Base-by-base conservation (phyloP, 306 rosid species). In the Acacia confusa region DNA sequence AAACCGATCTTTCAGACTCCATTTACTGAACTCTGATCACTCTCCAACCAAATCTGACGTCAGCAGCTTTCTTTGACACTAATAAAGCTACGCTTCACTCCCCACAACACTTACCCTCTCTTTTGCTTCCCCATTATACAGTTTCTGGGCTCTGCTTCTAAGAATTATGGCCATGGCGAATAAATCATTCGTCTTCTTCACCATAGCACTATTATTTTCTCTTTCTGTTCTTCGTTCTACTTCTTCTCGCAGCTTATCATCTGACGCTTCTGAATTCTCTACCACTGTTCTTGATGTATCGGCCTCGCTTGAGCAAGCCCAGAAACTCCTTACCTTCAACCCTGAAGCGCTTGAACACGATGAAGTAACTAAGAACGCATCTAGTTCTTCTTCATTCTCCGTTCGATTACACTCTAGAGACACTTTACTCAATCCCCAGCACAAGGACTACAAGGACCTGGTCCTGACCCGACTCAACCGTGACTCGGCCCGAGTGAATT, bases 401-500 rank as follows among this genome's bases (percentile, higher is more conserved):
- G 44, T 94, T 4, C 86, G 30, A 0, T 71, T 96, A 20, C 90
- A 87, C 79, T 74, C 97, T 14, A 91, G 97, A 30, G 91, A 80
- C 0, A 36, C 89, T 13, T 72, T 94, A 60, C 52, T 32, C 73
- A 80, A 50, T 53, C 58, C 91, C 60, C 70, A 80, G 1, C 91
- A 89, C 80, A 32, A 50, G 11, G 85, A 87, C 86, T 95, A 92
- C 83, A 84, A 57, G 45, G 76, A 70, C 69, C 75, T 96, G 1
- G 74, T 91, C 17, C 72, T 48, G 2, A 22, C 93, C 19, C 86
- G 96, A 19, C 90, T 96, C 79, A 70, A 52, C 30, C 96, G 96
- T n/a, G 98, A 95, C 85, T 84, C 92, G 1, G 87, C 90, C 79
- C 89, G 97, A 76, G 97, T 96, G 53, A 63, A 87, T 75, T 88